phyloP scores from a whole-genome alignment of 169 alveolate species.

The Babesia gibsoni region DNA sequence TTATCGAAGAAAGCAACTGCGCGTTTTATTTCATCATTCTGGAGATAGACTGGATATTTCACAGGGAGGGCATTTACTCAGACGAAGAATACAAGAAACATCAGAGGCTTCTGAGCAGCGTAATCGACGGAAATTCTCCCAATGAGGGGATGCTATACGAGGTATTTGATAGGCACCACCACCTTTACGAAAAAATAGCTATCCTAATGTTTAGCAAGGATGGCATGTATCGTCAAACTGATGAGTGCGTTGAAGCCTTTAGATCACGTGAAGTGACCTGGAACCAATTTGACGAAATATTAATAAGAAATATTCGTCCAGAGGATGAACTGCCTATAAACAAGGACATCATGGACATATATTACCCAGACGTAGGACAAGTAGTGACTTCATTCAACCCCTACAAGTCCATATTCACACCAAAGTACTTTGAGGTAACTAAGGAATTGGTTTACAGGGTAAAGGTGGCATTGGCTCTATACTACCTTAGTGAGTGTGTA shows the following conservation, averaged over 20 bases:
- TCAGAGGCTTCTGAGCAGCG: constrained; percentile 11
- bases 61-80: constrained; percentile 23
- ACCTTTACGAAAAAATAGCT: constrained; percentile 25
- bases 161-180: constrained; percentile 26
- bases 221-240: neutral
- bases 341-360: constrained; percentile 25
- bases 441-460: constrained; percentile 37
- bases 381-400: constrained; percentile 16
- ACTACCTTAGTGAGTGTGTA: neutral
- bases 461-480: constrained; percentile 10
- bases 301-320: constrained; percentile 2
- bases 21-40: constrained; percentile 15
- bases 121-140: neutral
- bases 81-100: constrained; percentile 10
- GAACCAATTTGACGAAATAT: constrained; percentile 10
- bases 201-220: neutral
- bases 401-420: constrained; percentile 36
- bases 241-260: constrained; percentile 14
- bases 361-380: neutral
- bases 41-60: constrained; percentile 45
- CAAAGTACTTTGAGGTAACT: constrained; percentile 9
- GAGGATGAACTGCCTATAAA: constrained; percentile 13
- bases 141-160: constrained; percentile 1
- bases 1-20: constrained; percentile 4
- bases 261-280: constrained; percentile 2